These are phyloP conservation scores for Apophysomyces sp. DNA, from an alignment of 371 early-diverging fungal species.

Conservation along the genomic window DNA sequence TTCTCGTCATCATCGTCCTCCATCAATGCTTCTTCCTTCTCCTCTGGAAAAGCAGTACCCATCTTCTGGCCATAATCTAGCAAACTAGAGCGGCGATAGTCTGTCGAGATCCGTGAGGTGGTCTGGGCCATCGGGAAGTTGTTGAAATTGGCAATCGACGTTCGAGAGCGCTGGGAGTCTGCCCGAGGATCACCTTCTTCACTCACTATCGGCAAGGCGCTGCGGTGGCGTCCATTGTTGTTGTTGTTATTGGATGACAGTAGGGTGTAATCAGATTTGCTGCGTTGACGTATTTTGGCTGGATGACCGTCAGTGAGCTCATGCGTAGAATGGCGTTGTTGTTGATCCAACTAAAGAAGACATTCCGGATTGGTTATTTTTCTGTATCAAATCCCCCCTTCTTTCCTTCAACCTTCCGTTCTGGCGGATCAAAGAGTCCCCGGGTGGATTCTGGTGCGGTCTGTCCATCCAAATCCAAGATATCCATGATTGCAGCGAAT, in stretches of 20 bases:
- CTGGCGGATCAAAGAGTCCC: constrained; percentile 46
- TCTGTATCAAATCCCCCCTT: not conserved
- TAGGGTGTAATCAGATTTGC: constrained; percentile 7
- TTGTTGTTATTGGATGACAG: not conserved
- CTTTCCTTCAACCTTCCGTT: constrained; percentile 14
- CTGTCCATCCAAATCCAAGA: constrained; percentile 42
- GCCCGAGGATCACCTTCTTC: constrained; percentile 24
- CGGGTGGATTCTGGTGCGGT: constrained; percentile 55
- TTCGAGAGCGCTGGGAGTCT: constrained; percentile 10
- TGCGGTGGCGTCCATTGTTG: constrained; percentile 8
- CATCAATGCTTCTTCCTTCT: not conserved
- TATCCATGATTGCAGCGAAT: constrained; percentile 18
- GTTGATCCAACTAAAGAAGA: not conserved
- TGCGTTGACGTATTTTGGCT: constrained; percentile 8
- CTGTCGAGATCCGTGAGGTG: not conserved
- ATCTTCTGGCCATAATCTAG: not conserved
- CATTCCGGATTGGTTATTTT: not conserved
- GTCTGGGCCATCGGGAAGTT: constrained; percentile 23
- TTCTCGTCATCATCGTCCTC: constrained; percentile 17
- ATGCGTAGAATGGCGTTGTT: constrained; percentile 7
- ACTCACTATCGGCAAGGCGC: constrained; percentile 34
- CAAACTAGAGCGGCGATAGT: not conserved
- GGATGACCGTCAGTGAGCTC: constrained; percentile 4
- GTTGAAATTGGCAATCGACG: constrained; percentile 38
- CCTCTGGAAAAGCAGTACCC: not conserved